Base-by-base conservation (phyloP, 768 basidiomycete species). In the Lactarius pseudohatsudake region DNA sequence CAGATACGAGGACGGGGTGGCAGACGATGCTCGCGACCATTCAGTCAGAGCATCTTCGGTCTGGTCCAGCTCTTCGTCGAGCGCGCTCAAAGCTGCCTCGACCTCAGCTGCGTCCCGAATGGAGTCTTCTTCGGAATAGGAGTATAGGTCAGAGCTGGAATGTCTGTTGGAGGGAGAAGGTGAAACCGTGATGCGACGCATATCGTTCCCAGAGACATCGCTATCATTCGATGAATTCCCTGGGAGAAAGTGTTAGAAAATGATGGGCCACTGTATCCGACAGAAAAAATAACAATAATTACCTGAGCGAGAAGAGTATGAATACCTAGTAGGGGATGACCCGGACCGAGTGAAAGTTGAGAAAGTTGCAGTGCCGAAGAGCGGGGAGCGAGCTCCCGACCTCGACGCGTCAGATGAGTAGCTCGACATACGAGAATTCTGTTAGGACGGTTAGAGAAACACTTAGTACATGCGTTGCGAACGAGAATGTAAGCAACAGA, bases 21-120 rank as follows among this genome's bases (percentile, higher is more conserved):
- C 75, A 71, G n/a, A 79, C 70, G 81, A 77, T 7, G 78, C 77
- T 59, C 77, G 76, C 67, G 81, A 81, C 89, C 89, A 90, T 69
- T 86, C 79, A 0, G 86, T 82, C 57, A 89, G 80, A 2, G 85
- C 82, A 60, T 88, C 84, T 72, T 91, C 87, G 0, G 87, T 82
- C 54, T 83, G 80, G 64, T 86, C 84, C 34, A 91, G 73, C 62
- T 91, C 86, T 53, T 90, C 78, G 66, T 92, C 90, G 26, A 92
- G 76, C 62, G 83, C 81, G 55, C 80, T 86, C 57, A 92, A 81
- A 18, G 85, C 81, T 22, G 84, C 85, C 74, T 91, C 89, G 20
- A 92, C 89, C 74, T 91, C 81, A 9, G 76, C 79, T 11, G 72
- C 74, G 59, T 84, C 82, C 70, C 76, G 75, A 22, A 81, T 63